Conservation (phyloP, 2,329 filamentous ascomycete species). For the Emergomyces orientalis region DNA sequence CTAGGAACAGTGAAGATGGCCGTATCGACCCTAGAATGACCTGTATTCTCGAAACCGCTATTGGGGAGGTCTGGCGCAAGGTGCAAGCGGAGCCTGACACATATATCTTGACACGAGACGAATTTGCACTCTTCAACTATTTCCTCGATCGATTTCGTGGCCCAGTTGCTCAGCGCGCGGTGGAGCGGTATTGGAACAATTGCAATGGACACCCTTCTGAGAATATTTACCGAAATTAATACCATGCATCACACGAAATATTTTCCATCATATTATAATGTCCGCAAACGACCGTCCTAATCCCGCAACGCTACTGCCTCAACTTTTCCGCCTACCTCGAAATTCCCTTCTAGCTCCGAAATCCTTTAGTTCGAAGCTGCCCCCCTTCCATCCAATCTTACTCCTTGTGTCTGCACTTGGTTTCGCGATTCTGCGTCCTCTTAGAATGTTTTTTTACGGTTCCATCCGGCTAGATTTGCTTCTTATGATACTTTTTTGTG, state of each 20-base stretch:
- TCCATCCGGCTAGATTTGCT: background rate
- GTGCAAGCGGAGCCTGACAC: constrained; percentile 53
- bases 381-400: background rate
- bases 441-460: background rate
- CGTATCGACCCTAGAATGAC: constrained; percentile 53
- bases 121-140: constrained; percentile 83
- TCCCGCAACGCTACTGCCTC: background rate
- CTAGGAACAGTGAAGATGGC: constrained; percentile 62
- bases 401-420: background rate
- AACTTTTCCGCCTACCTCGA: background rate
- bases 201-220: constrained; percentile 17
- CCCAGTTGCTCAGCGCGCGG: constrained; percentile 42
- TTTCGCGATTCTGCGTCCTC: background rate
- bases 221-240: background rate
- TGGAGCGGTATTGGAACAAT: constrained; percentile 49
- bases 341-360: background rate
- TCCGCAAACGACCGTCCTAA: background rate
- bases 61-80: constrained; percentile 57
- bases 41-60: constrained; percentile 55
- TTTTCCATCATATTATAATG: background rate
- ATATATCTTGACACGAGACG: constrained; percentile 67
- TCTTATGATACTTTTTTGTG: background rate
- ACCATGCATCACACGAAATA: background rate
- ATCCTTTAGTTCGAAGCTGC: background rate
- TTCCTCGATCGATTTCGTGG: constrained; percentile 59